Conservation (phyloP, 208 protist genomes). For the Crithidia mellificae region DNA sequence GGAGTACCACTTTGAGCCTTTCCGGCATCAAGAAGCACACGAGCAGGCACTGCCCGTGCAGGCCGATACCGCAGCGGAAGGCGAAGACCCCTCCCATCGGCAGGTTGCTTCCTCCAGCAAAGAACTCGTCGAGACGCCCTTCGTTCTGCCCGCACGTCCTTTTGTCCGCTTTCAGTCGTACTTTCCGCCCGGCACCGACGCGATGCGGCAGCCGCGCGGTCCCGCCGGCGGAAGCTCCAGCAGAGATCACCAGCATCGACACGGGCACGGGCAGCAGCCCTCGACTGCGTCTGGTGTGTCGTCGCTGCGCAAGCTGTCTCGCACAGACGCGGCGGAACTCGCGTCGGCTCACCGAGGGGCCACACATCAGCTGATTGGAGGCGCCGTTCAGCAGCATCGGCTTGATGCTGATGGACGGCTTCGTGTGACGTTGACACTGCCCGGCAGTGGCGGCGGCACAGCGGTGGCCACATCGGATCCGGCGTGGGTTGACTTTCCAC, state of each 20-base stretch:
- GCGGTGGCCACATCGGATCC: conserved; percentile 14
- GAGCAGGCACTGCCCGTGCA: too few relatives aligned
- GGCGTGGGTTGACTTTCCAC: conserved; percentile 23
- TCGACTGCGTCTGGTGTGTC: too few relatives aligned
- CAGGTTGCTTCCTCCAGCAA: neutral
- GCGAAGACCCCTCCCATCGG: too few relatives aligned
- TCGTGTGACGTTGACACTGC: conserved; percentile 13
- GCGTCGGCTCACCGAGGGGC: neutral
- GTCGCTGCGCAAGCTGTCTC: neutral
- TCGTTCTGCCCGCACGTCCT: conserved; percentile 44
- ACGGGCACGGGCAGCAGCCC: neutral
- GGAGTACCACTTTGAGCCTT: conserved; percentile 6
- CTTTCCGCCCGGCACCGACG: conserved; percentile 71
- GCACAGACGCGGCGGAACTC: neutral
- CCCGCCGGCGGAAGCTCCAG: neutral
- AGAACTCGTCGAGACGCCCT: conserved; percentile 8
- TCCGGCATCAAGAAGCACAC: neutral
- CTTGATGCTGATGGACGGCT: conserved; percentile 11
- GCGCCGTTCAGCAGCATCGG: conserved; percentile 16
- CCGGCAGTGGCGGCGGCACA: conserved; percentile 9
- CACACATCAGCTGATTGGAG: neutral
- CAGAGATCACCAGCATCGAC: neutral
- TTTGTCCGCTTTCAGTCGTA: conserved; percentile 43
- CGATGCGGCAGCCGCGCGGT: conserved; percentile 25
- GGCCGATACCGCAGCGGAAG: too few relatives aligned